Conservation (phyloP, 352 stramenopile species). For the Phytopythium vexans region DNA sequence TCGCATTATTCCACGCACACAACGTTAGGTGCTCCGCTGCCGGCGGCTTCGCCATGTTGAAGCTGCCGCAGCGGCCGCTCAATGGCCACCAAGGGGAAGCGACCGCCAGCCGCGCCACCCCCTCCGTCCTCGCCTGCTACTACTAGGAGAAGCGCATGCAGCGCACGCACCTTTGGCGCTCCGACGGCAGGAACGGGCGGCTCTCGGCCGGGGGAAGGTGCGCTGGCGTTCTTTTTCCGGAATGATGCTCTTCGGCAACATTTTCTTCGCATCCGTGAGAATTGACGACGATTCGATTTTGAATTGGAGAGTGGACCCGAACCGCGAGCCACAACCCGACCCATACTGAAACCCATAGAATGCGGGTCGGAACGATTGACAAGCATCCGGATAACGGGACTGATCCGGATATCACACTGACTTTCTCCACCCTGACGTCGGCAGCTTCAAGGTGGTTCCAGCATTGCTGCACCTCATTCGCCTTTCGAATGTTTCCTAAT, state of each 20-base stretch:
- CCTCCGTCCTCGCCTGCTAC: background rate
- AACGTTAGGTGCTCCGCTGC: background rate
- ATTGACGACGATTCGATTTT: slow-evolving; percentile 4
- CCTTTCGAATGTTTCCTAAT: background rate
- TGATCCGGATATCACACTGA: slow-evolving; percentile 10
- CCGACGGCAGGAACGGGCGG: background rate
- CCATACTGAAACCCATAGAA: slow-evolving; percentile 11
- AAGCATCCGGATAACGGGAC: slow-evolving; percentile 2
- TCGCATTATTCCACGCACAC: background rate
- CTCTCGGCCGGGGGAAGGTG: background rate
- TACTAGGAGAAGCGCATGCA: background rate
- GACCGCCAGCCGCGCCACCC: too few relatives aligned
- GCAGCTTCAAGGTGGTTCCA: too few relatives aligned
- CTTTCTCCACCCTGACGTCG: background rate
- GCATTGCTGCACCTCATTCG: background rate
- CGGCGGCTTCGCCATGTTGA: slow-evolving; percentile 1
- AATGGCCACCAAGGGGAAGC: background rate
- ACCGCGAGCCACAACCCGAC: too few relatives aligned
- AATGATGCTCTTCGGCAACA: slow-evolving; percentile 4
- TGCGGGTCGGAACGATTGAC: slow-evolving; percentile 2
- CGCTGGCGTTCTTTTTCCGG: slow-evolving; percentile 1
- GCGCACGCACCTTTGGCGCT: background rate
- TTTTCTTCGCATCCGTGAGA: background rate
- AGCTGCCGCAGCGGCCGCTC: background rate
- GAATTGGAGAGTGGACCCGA: background rate